A percentile compares a stretch with the other conserved stretches of the same genome.
These are phyloP conservation scores for Fomitopsis betulina DNA, from an alignment of 1,284 basidiomycete genomes.

Conservation along the genomic window DNA sequence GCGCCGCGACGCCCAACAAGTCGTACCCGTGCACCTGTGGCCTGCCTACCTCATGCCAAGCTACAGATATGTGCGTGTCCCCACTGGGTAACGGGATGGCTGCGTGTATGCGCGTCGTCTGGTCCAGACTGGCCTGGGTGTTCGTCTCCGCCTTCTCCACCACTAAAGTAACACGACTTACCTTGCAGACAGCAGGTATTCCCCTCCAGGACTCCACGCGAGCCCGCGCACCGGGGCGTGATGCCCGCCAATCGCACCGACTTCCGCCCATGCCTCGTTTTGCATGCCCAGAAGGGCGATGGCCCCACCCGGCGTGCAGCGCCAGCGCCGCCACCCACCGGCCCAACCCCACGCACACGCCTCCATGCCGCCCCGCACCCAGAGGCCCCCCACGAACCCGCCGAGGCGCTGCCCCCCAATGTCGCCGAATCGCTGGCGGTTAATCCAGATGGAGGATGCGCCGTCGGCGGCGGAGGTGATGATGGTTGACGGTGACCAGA, in stretches of 20 bases:
- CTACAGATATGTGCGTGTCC: conserved; percentile 16
- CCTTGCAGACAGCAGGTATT: conserved; percentile 83
- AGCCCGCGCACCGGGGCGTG: conserved; percentile 73
- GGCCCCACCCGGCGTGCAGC: conserved; percentile 25
- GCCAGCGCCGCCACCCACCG: conserved; percentile 89
- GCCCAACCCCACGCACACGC: conserved; percentile 88
- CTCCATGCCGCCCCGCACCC: conserved; percentile 57
- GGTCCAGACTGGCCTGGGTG: conserved; percentile 59
- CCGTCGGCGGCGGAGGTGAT: conserved; percentile 32
- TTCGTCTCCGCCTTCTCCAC: neutral
- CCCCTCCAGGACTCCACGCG: conserved; percentile 80
- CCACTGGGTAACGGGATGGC: conserved; percentile 28
- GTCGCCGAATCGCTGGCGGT: conserved; percentile 86
- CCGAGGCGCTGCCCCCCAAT: conserved; percentile 85
- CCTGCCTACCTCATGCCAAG: conserved; percentile 86
- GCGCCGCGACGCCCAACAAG: conserved; percentile 75
- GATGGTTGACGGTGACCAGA: conserved; percentile 79
- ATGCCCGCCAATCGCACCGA: conserved; percentile 80
- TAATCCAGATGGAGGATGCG: conserved; percentile 80
- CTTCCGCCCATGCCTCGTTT: conserved; percentile 64
- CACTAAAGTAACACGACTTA: conserved; percentile 29
- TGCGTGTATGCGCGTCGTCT: conserved; percentile 86
- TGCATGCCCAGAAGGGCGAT: conserved; percentile 9
- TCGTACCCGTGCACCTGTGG: conserved; percentile 97
- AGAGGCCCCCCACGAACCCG: conserved; percentile 86